Conservation (phyloP, 495 filamentous ascomycete species). For the Trichoderma asperelloides region DNA sequence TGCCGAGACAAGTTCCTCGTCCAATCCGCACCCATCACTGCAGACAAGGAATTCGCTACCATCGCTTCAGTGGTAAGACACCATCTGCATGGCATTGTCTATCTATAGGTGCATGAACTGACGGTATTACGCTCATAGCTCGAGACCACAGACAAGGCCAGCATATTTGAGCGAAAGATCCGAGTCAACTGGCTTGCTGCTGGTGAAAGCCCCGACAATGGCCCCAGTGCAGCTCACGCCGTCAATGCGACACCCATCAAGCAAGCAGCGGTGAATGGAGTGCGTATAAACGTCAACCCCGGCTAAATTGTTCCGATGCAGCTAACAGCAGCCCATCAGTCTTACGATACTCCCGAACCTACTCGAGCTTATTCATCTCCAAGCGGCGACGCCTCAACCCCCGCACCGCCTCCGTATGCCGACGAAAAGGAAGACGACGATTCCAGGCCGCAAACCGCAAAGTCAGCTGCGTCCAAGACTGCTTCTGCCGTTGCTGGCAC, state of each 20-base stretch:
- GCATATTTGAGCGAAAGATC: conserved; percentile 89
- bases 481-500: conserved; percentile 18
- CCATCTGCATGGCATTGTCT: background rate
- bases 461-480: conserved; percentile 34
- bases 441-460: conserved; percentile 14
- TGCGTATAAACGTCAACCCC: conserved; percentile 13
- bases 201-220: conserved; percentile 14
- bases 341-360: conserved; percentile 8
- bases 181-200: conserved; percentile 71
- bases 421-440: conserved; percentile 24
- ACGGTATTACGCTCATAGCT: conserved; percentile 42
- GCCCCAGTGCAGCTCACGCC: conserved; percentile 4
- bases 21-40: conserved; percentile 78
- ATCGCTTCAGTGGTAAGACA: conserved; percentile 66
- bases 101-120: conserved; percentile 20
- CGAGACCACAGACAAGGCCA: conserved; percentile 63
- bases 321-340: background rate
- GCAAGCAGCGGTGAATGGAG: conserved; percentile 21
- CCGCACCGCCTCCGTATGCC: conserved; percentile 18
- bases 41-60: conserved; percentile 72
- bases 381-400: conserved; percentile 13
- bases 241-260: conserved; percentile 20
- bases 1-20: conserved; percentile 98
- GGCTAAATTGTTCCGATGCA: background rate
- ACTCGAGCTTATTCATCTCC: conserved; percentile 22